Conservation (phyloP, 2,329 filamentous ascomycete genomes). For the Ceratocystis lukuohia region DNA sequence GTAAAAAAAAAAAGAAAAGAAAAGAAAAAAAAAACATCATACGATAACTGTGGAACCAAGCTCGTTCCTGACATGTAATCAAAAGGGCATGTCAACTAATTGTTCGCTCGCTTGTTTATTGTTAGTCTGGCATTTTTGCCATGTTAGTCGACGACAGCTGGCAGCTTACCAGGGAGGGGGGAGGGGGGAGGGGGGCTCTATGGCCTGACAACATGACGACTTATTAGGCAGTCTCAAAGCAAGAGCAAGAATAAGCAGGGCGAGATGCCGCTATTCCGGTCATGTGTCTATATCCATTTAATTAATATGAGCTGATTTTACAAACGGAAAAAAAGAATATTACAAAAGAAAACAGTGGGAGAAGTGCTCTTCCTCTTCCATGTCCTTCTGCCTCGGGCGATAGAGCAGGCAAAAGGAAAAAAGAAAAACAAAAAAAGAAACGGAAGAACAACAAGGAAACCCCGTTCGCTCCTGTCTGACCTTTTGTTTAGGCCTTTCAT, state of each 20-base stretch:
- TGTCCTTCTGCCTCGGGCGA: too few relatives aligned
- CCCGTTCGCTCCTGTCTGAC: neutral
- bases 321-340: too few relatives aligned
- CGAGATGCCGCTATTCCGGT: neutral
- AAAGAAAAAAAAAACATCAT: neutral
- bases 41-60: conserved; percentile 1
- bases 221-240: neutral
- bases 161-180: neutral
- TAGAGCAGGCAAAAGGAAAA: too few relatives aligned
- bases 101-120: neutral
- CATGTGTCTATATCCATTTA: too few relatives aligned
- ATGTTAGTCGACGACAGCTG: neutral
- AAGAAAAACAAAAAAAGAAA: neutral
- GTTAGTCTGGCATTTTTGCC: neutral
- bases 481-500: neutral
- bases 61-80: conserved; percentile 1
- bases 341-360: too few relatives aligned
- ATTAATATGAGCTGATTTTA: too few relatives aligned
- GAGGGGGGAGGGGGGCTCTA: neutral
- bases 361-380: too few relatives aligned
- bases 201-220: neutral
- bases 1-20: neutral
- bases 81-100: neutral
- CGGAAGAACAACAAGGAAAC: neutral
- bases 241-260: neutral